phyloP scores from a whole-genome alignment of 2,329 filamentous ascomycete species.

The Stemphylium lycopersici region DNA sequence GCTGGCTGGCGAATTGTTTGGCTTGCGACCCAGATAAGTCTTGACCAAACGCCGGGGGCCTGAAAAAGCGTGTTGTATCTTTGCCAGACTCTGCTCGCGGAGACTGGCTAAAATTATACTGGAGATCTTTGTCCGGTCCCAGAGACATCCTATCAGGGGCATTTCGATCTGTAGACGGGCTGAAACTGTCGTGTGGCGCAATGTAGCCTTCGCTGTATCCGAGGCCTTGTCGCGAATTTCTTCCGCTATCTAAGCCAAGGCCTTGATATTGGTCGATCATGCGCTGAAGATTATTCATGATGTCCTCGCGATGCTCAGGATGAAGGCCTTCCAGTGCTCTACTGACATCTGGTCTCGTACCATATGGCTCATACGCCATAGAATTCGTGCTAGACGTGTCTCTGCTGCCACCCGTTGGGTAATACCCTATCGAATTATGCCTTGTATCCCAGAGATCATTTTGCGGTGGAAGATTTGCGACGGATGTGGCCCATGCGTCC shows the following conservation, averaged over 20 bases:
- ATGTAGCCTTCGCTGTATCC: conserved; percentile 6
- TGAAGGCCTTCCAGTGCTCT: conserved; percentile 33
- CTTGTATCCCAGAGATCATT: conserved; percentile 20
- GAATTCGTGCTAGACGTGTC: conserved; percentile 11
- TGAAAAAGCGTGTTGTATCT: not conserved
- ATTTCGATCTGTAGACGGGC: conserved; percentile 23
- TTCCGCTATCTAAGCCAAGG: conserved; percentile 11
- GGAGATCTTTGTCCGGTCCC: conserved; percentile 14
- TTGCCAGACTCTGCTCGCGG: conserved; percentile 12
- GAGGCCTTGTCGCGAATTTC: conserved; percentile 4
- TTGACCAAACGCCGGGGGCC: conserved; percentile 19
- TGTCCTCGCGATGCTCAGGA: conserved; percentile 25
- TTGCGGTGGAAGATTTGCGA: conserved; percentile 24
- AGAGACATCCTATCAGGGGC: conserved; percentile 13
- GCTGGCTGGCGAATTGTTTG: conserved; percentile 13
- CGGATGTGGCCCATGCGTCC: conserved; percentile 25
- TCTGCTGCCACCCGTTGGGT: conserved; percentile 27
- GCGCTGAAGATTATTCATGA: conserved; percentile 44
- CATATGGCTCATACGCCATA: conserved; percentile 4
- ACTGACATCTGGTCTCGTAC: conserved; percentile 23
- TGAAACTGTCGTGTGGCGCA: conserved; percentile 27
- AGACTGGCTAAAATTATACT: conserved; percentile 21
- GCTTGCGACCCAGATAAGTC: conserved; percentile 20
- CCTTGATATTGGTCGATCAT: conserved; percentile 42
- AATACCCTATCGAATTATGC: conserved; percentile 32